Percentiles rank a stretch among this genome's conserved stretches.
These are phyloP conservation scores for Floccularia luteovirens DNA, from an alignment of 768 basidiomycete genomes.

Conservation along the genomic window DNA sequence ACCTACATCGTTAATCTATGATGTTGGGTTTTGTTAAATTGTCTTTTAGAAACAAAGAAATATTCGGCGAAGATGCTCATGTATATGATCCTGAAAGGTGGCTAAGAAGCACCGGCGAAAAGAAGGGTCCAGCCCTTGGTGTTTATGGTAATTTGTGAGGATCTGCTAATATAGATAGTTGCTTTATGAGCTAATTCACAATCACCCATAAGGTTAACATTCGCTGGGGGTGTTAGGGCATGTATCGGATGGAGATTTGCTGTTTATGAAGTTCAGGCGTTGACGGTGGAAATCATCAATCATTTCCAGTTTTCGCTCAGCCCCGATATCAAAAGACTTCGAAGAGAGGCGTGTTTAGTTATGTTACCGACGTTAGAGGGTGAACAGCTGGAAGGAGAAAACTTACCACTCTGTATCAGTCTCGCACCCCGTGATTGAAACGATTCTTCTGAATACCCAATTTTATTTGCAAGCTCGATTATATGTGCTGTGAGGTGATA, in stretches of 20 bases:
- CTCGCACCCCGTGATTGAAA: constrained; percentile 28
- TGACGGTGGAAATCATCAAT: constrained; percentile 50
- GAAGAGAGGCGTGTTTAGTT: constrained; percentile 37
- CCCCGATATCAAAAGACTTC: constrained; percentile 28
- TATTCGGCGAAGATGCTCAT: constrained; percentile 53
- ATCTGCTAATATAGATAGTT: too few relatives aligned
- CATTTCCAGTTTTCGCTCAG: constrained; percentile 49
- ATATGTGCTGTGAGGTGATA: too few relatives aligned
- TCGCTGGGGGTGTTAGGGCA: constrained; percentile 36
- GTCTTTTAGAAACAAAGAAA: constrained; percentile 28
- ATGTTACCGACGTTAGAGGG: constrained; percentile 42
- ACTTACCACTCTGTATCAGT: constrained; percentile 31
- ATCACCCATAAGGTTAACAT: constrained; percentile 30
- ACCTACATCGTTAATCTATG: background rate
- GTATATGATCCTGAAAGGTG: constrained; percentile 51
- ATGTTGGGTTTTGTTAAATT: background rate
- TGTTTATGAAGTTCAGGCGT: constrained; percentile 46
- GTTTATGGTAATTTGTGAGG: constrained; percentile 42
- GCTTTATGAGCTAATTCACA: too few relatives aligned
- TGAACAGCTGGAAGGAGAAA: constrained; percentile 33
- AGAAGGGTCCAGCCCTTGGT: constrained; percentile 30
- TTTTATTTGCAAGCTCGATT: too few relatives aligned
- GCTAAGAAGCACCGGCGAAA: constrained; percentile 28
- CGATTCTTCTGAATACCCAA: background rate
- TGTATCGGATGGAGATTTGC: constrained; percentile 49